These are phyloP conservation scores for Aspergillus panamensis DNA, from an alignment of 495 filamentous ascomycete species.

Conservation along the genomic window DNA sequence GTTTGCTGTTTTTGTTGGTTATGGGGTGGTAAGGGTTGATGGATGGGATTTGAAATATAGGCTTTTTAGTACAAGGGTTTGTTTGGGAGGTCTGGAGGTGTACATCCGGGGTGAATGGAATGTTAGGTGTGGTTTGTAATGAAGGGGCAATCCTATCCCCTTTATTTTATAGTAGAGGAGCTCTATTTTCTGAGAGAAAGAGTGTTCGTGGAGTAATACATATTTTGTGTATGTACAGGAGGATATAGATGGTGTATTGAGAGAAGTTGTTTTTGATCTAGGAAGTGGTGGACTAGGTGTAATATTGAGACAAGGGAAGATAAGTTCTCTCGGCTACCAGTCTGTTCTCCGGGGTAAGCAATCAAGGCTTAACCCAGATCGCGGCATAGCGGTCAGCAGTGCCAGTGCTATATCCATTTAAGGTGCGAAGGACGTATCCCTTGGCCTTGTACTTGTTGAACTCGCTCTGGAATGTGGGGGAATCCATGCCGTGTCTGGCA, in stretches of 20 bases:
- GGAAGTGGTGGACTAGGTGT: background rate
- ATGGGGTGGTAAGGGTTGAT: too few species aligned
- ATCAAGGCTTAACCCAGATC: constrained; percentile 22
- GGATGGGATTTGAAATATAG: too few species aligned
- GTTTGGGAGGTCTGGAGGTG: background rate
- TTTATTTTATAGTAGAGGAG: background rate
- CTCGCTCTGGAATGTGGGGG: constrained; percentile 18
- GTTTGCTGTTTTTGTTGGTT: too few species aligned
- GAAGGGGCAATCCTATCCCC: background rate
- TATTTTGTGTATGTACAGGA: background rate
- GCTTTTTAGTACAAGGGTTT: too few species aligned
- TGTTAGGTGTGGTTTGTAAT: background rate
- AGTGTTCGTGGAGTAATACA: background rate
- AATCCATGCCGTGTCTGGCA: constrained; percentile 22
- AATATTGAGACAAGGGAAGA: background rate
- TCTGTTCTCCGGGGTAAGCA: background rate
- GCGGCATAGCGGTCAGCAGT: constrained; percentile 21
- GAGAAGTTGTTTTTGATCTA: background rate
- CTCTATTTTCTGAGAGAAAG: too few species aligned
- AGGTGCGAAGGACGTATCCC: constrained; percentile 19
- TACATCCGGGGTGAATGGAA: background rate
- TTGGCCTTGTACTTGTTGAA: constrained; percentile 18
- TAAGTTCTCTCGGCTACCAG: too few species aligned
- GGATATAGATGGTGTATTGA: background rate
- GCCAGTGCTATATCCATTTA: constrained; percentile 20